phyloP scores from a whole-genome alignment of 176 grass and related monocot genomes.

The Paspalum vaginatum region DNA sequence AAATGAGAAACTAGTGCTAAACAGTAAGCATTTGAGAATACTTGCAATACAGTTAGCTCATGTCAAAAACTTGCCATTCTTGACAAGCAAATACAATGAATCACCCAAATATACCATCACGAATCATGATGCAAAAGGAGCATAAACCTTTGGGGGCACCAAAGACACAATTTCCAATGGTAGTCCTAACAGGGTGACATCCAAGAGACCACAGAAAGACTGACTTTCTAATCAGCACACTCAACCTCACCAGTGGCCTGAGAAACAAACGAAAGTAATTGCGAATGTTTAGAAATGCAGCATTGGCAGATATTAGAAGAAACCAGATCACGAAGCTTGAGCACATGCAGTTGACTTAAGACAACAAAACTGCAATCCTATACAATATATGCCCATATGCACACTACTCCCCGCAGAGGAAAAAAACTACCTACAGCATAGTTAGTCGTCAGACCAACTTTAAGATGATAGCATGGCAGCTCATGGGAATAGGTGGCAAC shows the following conservation, averaged over 20 bases:
- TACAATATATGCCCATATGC: too few species aligned
- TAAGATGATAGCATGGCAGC: too few species aligned
- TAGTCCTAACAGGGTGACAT: conserved; percentile 73
- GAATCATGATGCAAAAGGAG: not conserved
- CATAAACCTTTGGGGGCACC: conserved; percentile 70
- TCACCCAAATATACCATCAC: not conserved
- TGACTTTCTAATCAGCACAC: conserved; percentile 63
- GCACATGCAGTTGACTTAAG: conserved; percentile 17
- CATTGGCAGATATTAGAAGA: not conserved
- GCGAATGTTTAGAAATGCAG: not conserved
- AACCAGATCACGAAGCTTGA: conserved; percentile 57
- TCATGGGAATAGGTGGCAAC: too few species aligned
- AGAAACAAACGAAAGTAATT: not conserved
- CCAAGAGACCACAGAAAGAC: conserved; percentile 75
- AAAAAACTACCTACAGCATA: too few species aligned
- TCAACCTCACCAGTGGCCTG: conserved; percentile 85
- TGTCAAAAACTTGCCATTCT: too few species aligned
- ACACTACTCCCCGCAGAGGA: too few species aligned
- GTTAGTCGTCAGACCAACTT: too few species aligned
- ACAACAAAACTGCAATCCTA: too few species aligned
- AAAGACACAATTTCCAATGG: conserved; percentile 79
- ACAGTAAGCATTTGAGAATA: too few species aligned
- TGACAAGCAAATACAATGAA: not conserved
- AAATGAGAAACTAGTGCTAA: too few species aligned
- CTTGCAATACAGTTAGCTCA: not conserved